Base-by-base conservation (phyloP, 352 stramenopile genomes). In the Elongisporangium undulatum region DNA sequence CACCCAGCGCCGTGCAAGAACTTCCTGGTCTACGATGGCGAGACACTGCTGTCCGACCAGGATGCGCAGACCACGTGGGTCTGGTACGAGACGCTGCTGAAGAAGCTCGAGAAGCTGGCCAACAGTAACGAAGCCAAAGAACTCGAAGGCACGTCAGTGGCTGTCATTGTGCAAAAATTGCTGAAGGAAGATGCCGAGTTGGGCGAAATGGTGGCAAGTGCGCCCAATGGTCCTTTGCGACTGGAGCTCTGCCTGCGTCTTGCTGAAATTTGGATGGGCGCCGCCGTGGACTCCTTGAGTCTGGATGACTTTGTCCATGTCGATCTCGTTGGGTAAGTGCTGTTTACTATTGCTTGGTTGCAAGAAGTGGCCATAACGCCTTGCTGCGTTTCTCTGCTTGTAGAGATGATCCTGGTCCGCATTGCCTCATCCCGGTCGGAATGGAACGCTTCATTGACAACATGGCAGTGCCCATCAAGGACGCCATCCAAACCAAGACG, bases 241-340 rank as follows among this genome's bases (percentile, higher is more conserved):
- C 22, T 87, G 23, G 57, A 74, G 7, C 56, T 85, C 26, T 85
- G 74, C 34, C 26, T 87, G 20, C 69, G 66, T 4, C 53, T 84
- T 41, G 72, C 85, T 24, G 76, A 89, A 57, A 62, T 79, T 49
- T 89, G 75, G 75, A 81, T 84, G 72, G 67, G 67, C 0, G 64
- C 70, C 34, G 72, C 68, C 10, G 54, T 56, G 19, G 68, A 75
- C 1, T 64, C 72, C n/a, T 38, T 72, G 34, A 70, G 72, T 51
- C 56, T 75, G 12, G 61, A 75, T 56, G 53, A 58, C 15, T 75
- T 72, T 19, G 21, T 72, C 29, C 61, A 69, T 39, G 65, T 67
- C 19, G 68, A 75, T 45, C 52, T 69, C 6, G 70, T 72, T 51
- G 68, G 64, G 63, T 71, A 66, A 51, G 29, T 13, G 20, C 21